These are phyloP conservation scores for Capsella bursapastoris DNA, from an alignment of 345 rosid species.

Conservation along the genomic window DNA sequence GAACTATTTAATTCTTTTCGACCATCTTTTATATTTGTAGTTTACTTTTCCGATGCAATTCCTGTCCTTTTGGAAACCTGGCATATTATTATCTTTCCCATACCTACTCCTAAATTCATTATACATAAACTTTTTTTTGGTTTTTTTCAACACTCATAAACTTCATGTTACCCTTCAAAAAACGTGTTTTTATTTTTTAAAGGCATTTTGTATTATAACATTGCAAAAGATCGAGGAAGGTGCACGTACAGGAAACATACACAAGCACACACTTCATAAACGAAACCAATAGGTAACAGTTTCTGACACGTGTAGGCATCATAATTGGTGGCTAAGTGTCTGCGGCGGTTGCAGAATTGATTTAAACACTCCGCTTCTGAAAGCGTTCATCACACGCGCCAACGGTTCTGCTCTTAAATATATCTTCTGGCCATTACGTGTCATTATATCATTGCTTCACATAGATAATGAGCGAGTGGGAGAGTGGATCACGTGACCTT, in stretches of 20 bases:
- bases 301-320: slow-evolving; percentile 14
- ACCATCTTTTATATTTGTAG: neutral
- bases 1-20: no score
- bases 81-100: no score
- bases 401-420: neutral
- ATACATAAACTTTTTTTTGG: no score
- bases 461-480: slow-evolving; percentile 20
- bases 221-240: neutral
- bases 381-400: neutral
- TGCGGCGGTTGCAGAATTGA: slow-evolving; percentile 26
- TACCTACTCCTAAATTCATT: neutral
- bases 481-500: slow-evolving; percentile 38
- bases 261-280: slow-evolving; percentile 7
- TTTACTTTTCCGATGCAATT: neutral
- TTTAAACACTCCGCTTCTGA: neutral
- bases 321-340: slow-evolving; percentile 21
- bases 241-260: slow-evolving; percentile 16
- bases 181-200: no score
- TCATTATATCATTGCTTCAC: neutral
- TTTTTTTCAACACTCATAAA: no score
- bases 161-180: no score
- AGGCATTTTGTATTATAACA: neutral
- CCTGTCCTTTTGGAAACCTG: neutral
- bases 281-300: neutral
- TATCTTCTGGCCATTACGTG: neutral